These are phyloP conservation scores for Malus hybrid DNA, from an alignment of 331 rosid species.

Conservation along the genomic window DNA sequence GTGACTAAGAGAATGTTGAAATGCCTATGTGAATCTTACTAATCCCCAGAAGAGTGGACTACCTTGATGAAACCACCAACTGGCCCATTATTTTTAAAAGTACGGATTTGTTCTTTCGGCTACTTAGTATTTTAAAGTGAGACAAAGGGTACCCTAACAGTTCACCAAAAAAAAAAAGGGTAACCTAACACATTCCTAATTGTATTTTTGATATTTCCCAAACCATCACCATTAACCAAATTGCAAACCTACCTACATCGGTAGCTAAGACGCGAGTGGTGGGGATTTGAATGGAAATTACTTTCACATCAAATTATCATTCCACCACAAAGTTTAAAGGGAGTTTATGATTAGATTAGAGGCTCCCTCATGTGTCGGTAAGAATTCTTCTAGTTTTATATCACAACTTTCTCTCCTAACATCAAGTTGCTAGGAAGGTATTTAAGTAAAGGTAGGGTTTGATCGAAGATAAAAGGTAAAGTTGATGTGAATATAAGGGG, in stretches of 20 bases:
- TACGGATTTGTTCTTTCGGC: constrained; percentile 8
- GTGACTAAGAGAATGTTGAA: accelerated
- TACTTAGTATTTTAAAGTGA: not conserved
- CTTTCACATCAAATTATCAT: not conserved
- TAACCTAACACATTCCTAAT: not conserved
- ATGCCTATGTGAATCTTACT: no score
- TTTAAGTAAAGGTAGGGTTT: constrained; percentile 22
- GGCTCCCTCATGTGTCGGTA: constrained; percentile 51
- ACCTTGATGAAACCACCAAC: no score
- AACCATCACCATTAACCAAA: not conserved
- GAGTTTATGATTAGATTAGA: constrained; percentile 19
- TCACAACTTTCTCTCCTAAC: not conserved
- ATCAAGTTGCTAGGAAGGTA: constrained; percentile 29
- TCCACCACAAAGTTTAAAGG: not conserved
- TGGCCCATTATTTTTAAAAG: no score
- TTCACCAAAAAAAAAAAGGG: not conserved
- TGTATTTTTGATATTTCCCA: not conserved
- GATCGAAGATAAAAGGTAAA: constrained; percentile 3
- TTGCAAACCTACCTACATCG: not conserved
- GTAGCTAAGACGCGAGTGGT: not conserved
- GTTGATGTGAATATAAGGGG: constrained; percentile 29
- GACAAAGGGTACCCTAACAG: not conserved
- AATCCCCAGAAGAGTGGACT: no score
- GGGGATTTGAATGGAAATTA: not conserved
- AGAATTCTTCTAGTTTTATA: constrained; percentile 2